Percentiles rank a stretch among this genome's conserved stretches.
These are phyloP conservation scores for Berberis thunbergii DNA, from an alignment of 164 flowering plant genomes.

Conservation along the genomic window DNA sequence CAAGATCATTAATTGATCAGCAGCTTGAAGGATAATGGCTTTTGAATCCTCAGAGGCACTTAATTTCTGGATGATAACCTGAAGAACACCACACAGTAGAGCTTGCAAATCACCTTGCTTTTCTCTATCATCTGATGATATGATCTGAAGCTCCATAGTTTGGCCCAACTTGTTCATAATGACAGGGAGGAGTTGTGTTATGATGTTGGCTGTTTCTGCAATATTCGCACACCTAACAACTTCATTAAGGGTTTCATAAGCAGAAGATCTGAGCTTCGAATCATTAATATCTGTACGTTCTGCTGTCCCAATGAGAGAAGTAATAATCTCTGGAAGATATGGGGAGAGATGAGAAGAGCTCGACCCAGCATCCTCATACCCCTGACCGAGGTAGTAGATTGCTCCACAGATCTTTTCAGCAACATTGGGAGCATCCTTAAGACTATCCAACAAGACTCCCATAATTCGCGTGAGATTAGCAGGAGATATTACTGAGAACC, in stretches of 20 bases:
- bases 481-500: slow-evolving; percentile 49
- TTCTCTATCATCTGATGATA: slow-evolving; percentile 66
- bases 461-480: slow-evolving; percentile 41
- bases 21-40: slow-evolving; percentile 41
- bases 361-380: slow-evolving; percentile 55
- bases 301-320: slow-evolving; percentile 40
- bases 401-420: slow-evolving; percentile 90
- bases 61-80: slow-evolving; percentile 74
- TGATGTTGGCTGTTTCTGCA: slow-evolving; percentile 40
- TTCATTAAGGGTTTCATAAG: slow-evolving; percentile 77
- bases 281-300: slow-evolving; percentile 54
- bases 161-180: slow-evolving; percentile 58
- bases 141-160: slow-evolving; percentile 48
- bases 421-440: slow-evolving; percentile 60
- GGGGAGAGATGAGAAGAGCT: slow-evolving; percentile 45
- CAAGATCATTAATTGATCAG: slow-evolving; percentile 65
- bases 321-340: slow-evolving; percentile 40
- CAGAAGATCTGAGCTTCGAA: slow-evolving; percentile 60
- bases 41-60: slow-evolving; percentile 51
- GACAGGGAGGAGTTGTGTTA: slow-evolving; percentile 51
- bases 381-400: slow-evolving; percentile 68
- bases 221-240: slow-evolving; percentile 60
- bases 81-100: slow-evolving; percentile 66
- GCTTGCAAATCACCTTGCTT: slow-evolving; percentile 77
- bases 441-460: slow-evolving; percentile 49